A percentile compares a stretch with the other conserved stretches of the same genome.
These are phyloP conservation scores for Mortierella sp. DNA, from an alignment of 371 early-diverging fungal genomes.

Conservation along the genomic window DNA sequence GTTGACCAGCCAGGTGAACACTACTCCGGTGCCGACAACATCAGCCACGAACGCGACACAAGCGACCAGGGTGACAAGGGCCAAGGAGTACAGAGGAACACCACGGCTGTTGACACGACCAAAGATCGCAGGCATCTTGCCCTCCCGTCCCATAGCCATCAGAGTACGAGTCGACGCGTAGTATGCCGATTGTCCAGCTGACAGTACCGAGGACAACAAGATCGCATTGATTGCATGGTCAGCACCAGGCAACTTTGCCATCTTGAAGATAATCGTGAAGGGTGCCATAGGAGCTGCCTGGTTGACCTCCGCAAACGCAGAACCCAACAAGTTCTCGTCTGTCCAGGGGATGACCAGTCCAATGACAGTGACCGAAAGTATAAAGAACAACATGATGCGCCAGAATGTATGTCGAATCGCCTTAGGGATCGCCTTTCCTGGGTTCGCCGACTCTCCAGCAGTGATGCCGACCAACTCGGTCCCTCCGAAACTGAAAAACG, in stretches of 20 bases:
- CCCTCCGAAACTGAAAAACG: conserved; percentile 92
- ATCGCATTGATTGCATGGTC: conserved; percentile 84
- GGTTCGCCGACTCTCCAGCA: conserved; percentile 81
- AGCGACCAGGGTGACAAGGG: conserved; percentile 69
- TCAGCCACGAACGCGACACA: conserved; percentile 73
- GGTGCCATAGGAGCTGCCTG: conserved; percentile 72
- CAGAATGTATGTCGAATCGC: conserved; percentile 80
- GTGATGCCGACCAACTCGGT: conserved; percentile 85
- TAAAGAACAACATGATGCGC: conserved; percentile 80
- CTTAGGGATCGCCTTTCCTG: conserved; percentile 77
- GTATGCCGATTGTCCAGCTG: conserved; percentile 79
- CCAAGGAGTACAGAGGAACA: conserved; percentile 74
- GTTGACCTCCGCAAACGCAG: conserved; percentile 43
- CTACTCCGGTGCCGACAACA: conserved; percentile 73
- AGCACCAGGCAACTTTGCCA: conserved; percentile 76
- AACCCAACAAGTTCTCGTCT: conserved; percentile 64
- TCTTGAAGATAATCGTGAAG: conserved; percentile 79
- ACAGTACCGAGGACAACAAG: conserved; percentile 74
- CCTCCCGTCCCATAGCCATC: conserved; percentile 72
- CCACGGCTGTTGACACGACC: conserved; percentile 70
- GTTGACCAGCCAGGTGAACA: conserved; percentile 81
- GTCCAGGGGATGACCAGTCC: conserved; percentile 79
- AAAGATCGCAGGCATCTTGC: conserved; percentile 75
- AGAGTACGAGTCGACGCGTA: conserved; percentile 81
- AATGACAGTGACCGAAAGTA: conserved; percentile 76